Conservation (phyloP, 2,329 filamentous ascomycete genomes). For the Blastomyces parvus region DNA sequence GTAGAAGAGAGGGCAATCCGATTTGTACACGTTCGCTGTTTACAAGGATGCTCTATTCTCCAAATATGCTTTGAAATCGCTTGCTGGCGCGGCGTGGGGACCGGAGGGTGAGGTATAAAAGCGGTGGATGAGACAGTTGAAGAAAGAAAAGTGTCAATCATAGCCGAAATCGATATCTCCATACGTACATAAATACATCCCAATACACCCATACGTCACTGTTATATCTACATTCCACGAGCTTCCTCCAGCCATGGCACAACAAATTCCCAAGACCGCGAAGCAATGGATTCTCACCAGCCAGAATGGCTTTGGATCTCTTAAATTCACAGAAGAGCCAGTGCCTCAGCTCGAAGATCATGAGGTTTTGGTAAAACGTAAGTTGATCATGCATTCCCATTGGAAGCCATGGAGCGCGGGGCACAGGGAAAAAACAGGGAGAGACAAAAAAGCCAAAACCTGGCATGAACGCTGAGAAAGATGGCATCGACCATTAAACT, state of each 20-base stretch:
- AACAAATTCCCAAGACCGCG: conserved; percentile 4
- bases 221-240: not conserved
- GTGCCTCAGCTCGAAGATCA: conserved; percentile 7
- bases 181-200: not conserved
- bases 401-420: not conserved
- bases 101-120: not conserved
- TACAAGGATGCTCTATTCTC: not conserved
- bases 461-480: too few relatives aligned
- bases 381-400: not conserved
- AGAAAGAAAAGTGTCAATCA: not conserved
- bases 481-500: too few relatives aligned
- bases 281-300: conserved; percentile 8
- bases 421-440: not conserved
- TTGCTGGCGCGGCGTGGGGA: not conserved
- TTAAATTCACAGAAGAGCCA: conserved; percentile 6
- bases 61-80: not conserved
- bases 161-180: not conserved
- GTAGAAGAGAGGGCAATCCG: not conserved
- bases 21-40: not conserved
- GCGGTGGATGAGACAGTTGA: not conserved
- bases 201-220: not conserved
- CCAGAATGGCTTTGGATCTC: conserved; percentile 6
- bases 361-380: conserved; percentile 8
- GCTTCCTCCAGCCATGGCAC: not conserved
- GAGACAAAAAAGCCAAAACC: not conserved